A percentile compares a stretch with the other conserved stretches of the same genome.
These are phyloP conservation scores for Colletotrichum higginsianum DNA, from an alignment of 2,329 filamentous ascomycete genomes.

Conservation along the genomic window DNA sequence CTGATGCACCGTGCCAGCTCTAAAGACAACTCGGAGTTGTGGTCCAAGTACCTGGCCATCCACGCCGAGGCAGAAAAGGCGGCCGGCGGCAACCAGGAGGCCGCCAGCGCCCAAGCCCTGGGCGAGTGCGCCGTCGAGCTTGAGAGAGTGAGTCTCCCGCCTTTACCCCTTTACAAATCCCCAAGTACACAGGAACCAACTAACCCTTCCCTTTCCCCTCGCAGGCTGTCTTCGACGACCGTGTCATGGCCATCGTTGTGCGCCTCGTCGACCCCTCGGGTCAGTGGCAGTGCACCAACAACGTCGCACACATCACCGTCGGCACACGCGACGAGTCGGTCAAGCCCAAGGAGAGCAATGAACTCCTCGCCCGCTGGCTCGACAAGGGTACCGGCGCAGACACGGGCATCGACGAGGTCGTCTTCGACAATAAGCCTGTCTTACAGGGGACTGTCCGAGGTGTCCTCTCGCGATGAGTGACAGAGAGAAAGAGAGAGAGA, in stretches of 20 bases:
- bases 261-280: constrained; percentile 73
- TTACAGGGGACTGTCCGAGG: constrained; percentile 64
- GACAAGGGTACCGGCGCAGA: constrained; percentile 63
- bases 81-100: constrained; percentile 52
- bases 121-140: constrained; percentile 76
- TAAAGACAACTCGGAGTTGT: constrained; percentile 76
- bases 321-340: constrained; percentile 82
- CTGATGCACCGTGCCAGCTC: constrained; percentile 84
- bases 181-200: constrained; percentile 1
- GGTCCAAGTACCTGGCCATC: constrained; percentile 79
- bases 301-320: constrained; percentile 88
- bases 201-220: neutral
- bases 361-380: constrained; percentile 83
- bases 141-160: constrained; percentile 64
- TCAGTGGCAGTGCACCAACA: constrained; percentile 81
- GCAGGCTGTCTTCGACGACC: constrained; percentile 83
- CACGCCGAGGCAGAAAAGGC: constrained; percentile 61
- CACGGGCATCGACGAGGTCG: constrained; percentile 63
- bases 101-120: constrained; percentile 57
- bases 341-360: constrained; percentile 96
- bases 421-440: constrained; percentile 64
- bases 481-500: neutral
- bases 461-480: constrained; percentile 62
- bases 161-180: neutral
- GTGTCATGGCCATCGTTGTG: constrained; percentile 93